Evolutionary conservation across 2,329 filamentous ascomycete species (phyloP).

Genomic region (Lasiodiplodia gonubiensis): DNA sequence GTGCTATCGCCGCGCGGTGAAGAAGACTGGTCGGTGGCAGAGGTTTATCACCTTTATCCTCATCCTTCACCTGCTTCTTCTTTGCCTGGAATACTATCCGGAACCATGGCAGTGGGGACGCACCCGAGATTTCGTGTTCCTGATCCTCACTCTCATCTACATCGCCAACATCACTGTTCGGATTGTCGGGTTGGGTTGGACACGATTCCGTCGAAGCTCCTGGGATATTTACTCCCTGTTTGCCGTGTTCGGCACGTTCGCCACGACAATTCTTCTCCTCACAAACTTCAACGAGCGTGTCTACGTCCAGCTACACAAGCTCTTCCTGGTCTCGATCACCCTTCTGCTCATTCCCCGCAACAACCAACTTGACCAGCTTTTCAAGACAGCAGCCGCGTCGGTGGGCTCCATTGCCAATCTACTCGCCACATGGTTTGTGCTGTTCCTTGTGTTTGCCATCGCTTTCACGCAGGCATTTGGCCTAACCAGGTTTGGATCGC

Average conservation of each 20-base stretch:
- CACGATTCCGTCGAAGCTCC: slow-evolving; percentile 86
- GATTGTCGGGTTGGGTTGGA: slow-evolving; percentile 88
- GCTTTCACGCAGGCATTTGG: slow-evolving; percentile 96
- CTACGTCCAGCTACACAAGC: slow-evolving; percentile 88
- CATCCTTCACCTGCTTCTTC: slow-evolving; percentile 79
- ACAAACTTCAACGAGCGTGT: slow-evolving; percentile 60
- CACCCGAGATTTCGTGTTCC: slow-evolving; percentile 74
- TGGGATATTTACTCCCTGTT: slow-evolving; percentile 93
- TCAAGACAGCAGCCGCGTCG: slow-evolving; percentile 97
- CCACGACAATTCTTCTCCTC: slow-evolving; percentile 79
- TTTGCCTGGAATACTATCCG: slow-evolving; percentile 84
- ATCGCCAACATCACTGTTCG: slow-evolving; percentile 82
- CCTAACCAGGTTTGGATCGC: slow-evolving; percentile 80
- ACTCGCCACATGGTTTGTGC: slow-evolving; percentile 93
- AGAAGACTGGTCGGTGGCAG: slow-evolving; percentile 94
- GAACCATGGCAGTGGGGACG: slow-evolving; percentile 74
- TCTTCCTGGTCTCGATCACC: slow-evolving; percentile 89
- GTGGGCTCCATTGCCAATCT: slow-evolving; percentile 88
- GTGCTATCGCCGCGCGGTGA: slow-evolving; percentile 93
- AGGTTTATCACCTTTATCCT: slow-evolving; percentile 78
- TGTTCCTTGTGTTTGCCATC: slow-evolving; percentile 96
- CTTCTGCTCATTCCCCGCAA: slow-evolving; percentile 93
- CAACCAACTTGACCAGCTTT: slow-evolving; percentile 94
- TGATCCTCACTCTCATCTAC: slow-evolving; percentile 81
- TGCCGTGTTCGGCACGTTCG: slow-evolving; percentile 78